Percentiles rank a stretch among this genome's conserved stretches.
These are phyloP conservation scores for Rhynchospora breviuscula DNA, from an alignment of 176 grass and related monocot genomes.

Conservation along the genomic window DNA sequence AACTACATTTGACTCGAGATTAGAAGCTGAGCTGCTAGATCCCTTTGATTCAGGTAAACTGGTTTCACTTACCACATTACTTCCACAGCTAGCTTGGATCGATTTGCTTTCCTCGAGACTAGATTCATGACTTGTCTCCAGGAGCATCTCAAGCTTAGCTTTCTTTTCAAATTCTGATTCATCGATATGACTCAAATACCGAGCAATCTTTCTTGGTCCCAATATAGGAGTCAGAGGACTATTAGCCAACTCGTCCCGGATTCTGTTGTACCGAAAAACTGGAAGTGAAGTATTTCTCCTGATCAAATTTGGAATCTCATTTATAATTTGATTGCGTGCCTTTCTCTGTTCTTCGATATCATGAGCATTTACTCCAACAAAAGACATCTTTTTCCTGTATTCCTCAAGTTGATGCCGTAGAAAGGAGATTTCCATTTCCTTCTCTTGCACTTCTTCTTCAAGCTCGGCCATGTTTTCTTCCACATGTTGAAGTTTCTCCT, in stretches of 20 bases:
- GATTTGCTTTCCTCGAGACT: conserved; percentile 17
- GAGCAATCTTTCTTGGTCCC: conserved; percentile 29
- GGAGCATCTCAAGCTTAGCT: not conserved
- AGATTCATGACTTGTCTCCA: conserved; percentile 15
- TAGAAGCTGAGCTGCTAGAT: conserved; percentile 3
- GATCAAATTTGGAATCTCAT: conserved; percentile 31
- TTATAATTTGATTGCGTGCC: conserved; percentile 22
- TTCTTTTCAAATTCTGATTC: conserved; percentile 22
- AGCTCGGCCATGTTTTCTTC: conserved; percentile 45
- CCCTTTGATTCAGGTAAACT: conserved; percentile 24
- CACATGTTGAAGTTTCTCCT: conserved; percentile 74
- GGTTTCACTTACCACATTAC: conserved; percentile 5
- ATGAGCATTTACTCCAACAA: conserved; percentile 39
- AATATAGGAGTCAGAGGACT: conserved; percentile 25
- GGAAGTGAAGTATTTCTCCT: conserved; percentile 63
- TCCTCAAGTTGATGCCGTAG: conserved; percentile 53
- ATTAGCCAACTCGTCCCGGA: conserved; percentile 31
- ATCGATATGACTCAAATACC: conserved; percentile 9
- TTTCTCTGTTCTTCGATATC: conserved; percentile 38
- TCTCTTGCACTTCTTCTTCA: conserved; percentile 62
- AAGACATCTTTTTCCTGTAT: conserved; percentile 50
- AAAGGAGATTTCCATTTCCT: conserved; percentile 74
- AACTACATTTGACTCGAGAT: conserved; percentile 23
- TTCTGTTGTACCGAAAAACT: conserved; percentile 34
- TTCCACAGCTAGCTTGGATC: conserved; percentile 26